A percentile compares a stretch with the other conserved stretches of the same genome.
Conservation (phyloP, 305 asterid genomes). For the Fraxinus platypoda region DNA sequence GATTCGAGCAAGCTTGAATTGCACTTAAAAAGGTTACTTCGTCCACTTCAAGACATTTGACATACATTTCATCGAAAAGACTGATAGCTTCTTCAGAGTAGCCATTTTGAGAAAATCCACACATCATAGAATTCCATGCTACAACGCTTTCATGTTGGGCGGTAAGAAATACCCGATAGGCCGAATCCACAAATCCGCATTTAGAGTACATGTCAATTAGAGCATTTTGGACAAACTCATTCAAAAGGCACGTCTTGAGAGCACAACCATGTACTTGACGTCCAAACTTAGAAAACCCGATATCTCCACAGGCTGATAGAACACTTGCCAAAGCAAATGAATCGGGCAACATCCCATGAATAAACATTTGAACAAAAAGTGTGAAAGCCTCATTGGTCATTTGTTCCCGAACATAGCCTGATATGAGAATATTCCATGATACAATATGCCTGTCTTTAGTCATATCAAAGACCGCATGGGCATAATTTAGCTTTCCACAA, state of each 20-base stretch:
- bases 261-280: conserved; percentile 62
- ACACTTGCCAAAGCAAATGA: conserved; percentile 70
- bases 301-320: conserved; percentile 65
- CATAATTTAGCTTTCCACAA: conserved; percentile 51
- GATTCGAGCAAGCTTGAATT: conserved; percentile 76
- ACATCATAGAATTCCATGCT: conserved; percentile 80
- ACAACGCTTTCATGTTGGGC: conserved; percentile 40
- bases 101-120: conserved; percentile 72
- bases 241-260: conserved; percentile 45
- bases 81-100: conserved; percentile 53
- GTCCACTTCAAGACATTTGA: conserved; percentile 44
- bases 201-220: conserved; percentile 76
- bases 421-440: conserved; percentile 84
- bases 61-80: conserved; percentile 57
- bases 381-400: conserved; percentile 54
- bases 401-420: conserved; percentile 60
- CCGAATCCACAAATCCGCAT: conserved; percentile 54
- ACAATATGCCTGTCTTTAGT: conserved; percentile 45
- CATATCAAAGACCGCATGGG: conserved; percentile 44
- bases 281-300: conserved; percentile 49
- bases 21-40: conserved; percentile 71
- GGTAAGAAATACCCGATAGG: conserved; percentile 41
- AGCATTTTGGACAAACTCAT: conserved; percentile 70
- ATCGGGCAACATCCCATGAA: conserved; percentile 56
- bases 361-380: conserved; percentile 62